Evolutionary conservation across 2,329 filamentous ascomycete genomes (phyloP).

Genomic region (Colletotrichum filicis): DNA sequence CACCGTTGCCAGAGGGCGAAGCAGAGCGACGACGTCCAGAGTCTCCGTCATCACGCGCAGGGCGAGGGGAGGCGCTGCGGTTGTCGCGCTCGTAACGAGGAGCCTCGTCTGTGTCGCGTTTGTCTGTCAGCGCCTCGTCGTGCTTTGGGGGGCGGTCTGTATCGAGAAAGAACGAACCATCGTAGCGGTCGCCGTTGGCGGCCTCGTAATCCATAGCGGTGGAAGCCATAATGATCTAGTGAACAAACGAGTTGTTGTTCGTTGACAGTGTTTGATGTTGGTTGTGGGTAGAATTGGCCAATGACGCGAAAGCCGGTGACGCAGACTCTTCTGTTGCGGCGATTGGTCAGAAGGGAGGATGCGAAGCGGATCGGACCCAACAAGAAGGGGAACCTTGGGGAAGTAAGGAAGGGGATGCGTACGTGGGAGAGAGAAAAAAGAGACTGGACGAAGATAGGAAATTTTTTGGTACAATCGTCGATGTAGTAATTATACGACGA

Average conservation of each 20-base stretch:
- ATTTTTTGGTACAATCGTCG: conserved; percentile 28
- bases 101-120: conserved; percentile 62
- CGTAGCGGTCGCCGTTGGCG: conserved; percentile 73
- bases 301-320: conserved; percentile 29
- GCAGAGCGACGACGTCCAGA: conserved; percentile 70
- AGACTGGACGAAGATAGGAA: conserved; percentile 39
- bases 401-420: conserved; percentile 17
- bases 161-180: conserved; percentile 59
- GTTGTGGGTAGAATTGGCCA: conserved; percentile 8
- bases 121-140: conserved; percentile 18
- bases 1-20: conserved; percentile 66
- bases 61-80: conserved; percentile 73
- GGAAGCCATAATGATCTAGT: conserved; percentile 62
- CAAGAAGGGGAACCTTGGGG: not conserved
- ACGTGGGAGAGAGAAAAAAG: not conserved
- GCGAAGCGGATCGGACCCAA: conserved; percentile 13
- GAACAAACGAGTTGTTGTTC: not conserved
- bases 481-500: conserved; percentile 10
- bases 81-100: conserved; percentile 75
- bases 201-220: conserved; percentile 78
- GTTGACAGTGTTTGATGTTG: not conserved
- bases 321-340: conserved; percentile 33
- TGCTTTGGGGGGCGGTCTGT: conserved; percentile 18
- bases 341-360: conserved; percentile 30
- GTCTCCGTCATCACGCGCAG: conserved; percentile 69